phyloP scores from a whole-genome alignment of 2,329 filamentous ascomycete genomes.

The Neonectria neomacrospora region DNA sequence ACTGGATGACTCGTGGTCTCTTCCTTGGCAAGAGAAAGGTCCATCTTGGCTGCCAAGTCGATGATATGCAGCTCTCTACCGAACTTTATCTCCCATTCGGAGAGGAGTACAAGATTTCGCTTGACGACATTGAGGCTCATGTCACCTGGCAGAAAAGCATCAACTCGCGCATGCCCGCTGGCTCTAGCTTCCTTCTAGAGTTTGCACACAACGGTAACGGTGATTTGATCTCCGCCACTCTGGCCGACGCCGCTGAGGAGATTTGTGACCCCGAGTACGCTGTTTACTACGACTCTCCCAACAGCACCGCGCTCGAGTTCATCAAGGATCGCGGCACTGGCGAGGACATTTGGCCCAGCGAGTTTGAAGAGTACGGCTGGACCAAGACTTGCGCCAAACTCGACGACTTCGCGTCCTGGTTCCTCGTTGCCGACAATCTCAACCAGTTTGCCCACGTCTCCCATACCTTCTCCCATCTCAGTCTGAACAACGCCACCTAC shows the following conservation, averaged over 20 bases:
- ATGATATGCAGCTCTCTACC: constrained; percentile 32
- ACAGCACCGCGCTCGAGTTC: constrained; percentile 29
- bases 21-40: constrained; percentile 36
- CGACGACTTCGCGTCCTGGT: constrained; percentile 33
- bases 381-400: constrained; percentile 23
- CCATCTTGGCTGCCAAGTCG: constrained; percentile 29
- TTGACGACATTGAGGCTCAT: constrained; percentile 28
- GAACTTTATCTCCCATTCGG: constrained; percentile 29
- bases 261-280: constrained; percentile 13
- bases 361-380: constrained; percentile 26
- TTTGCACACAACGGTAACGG: constrained; percentile 35
- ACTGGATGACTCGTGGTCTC: constrained; percentile 36
- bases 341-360: constrained; percentile 23
- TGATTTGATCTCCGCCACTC: constrained; percentile 25
- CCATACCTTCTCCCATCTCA: constrained; percentile 32
- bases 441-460: constrained; percentile 33
- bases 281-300: constrained; percentile 22
- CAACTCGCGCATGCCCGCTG: constrained; percentile 29
- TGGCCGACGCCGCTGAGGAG: background rate
- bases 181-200: constrained; percentile 31
- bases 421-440: constrained; percentile 27
- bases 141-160: constrained; percentile 31
- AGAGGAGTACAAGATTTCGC: constrained; percentile 31
- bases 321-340: constrained; percentile 26
- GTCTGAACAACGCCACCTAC: constrained; percentile 35